Base-by-base conservation (phyloP, 768 basidiomycete species). In the Nidula microcarpa region DNA sequence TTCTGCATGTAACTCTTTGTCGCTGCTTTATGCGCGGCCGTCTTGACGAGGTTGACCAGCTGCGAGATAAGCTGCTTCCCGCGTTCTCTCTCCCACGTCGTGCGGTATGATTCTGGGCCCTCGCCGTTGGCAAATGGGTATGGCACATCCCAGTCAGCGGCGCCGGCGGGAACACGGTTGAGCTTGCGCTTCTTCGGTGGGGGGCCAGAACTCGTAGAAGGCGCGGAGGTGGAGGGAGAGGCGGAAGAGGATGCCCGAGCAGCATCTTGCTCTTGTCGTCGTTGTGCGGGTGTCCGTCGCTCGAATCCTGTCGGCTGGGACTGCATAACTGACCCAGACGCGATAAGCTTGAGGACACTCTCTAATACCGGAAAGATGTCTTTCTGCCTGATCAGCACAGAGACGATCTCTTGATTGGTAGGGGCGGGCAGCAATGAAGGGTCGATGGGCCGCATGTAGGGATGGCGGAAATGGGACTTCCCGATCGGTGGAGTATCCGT, bases 71-170 rank as follows among this genome's bases (percentile, higher is more conserved):
- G 70, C 58, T 80, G 81, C 55, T 80, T 82, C 5, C 80, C 78
- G 32, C 89, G 79, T 35, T 86, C 78, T 45, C 69, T 76, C 55
- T 84, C 79, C 90, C 89, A 91, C 30, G 72, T 84, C 49, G 72
- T 64, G 7, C 68, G 74, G 65, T 91, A 91, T n/a, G 74, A 72
- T 14, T 76, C 63, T 2, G 90, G 87, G 1, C 86, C 90, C 58
- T 92, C 85, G 32, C 87, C 90, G 47, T 76, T 70, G 39, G 65
- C 68, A 57, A 91, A 91, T 5, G 90, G 90, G 64, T 85, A 91
- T 0, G 90, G 90, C 0, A 91, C 80, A 58, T 91, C 88, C 90
- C 90, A 92, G 61, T 91, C 88, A 1, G 66, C 76, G 1, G 90
- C 90, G 9, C 90, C 90, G 17, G 90, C 90, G 34, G 90, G 90